A percentile compares a stretch with the other conserved stretches of the same genome.
These are phyloP conservation scores for Gillenia trifoliata DNA, from an alignment of 306 rosid species.

Conservation along the genomic window DNA sequence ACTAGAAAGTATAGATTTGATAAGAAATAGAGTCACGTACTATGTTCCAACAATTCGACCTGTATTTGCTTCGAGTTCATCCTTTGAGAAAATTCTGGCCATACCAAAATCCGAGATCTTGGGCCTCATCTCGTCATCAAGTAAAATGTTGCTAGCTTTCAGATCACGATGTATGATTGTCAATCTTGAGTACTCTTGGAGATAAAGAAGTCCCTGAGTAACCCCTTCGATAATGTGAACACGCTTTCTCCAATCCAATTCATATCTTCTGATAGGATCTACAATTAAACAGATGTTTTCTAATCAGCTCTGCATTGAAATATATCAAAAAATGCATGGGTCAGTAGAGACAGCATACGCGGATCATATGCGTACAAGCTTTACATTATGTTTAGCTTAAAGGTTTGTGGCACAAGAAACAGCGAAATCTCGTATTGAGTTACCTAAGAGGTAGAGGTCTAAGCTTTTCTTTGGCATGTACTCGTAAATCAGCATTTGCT, in stretches of 20 bases:
- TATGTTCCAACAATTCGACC: constrained; percentile 36
- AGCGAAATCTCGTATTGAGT: constrained; percentile 8
- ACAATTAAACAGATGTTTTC: neutral
- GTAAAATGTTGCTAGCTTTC: constrained; percentile 37
- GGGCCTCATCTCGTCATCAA: constrained; percentile 18
- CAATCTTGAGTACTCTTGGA: constrained; percentile 31
- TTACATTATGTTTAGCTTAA: neutral
- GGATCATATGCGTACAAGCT: neutral
- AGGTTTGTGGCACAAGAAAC: neutral
- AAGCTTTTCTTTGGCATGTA: neutral
- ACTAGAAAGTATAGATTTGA: neutral
- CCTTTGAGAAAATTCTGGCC: constrained; percentile 24
- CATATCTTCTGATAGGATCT: constrained; percentile 12
- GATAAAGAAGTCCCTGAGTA: constrained; percentile 36
- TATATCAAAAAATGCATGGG: neutral
- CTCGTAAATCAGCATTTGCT: neutral
- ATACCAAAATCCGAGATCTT: constrained; percentile 43
- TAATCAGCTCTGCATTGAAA: neutral
- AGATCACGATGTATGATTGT: constrained; percentile 28
- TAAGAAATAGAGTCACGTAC: neutral
- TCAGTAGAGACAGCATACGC: neutral
- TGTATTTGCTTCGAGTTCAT: constrained; percentile 30
- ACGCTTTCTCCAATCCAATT: constrained; percentile 25
- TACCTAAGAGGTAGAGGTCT: constrained; percentile 23
- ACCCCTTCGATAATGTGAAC: constrained; percentile 32